A percentile compares a stretch with the other conserved stretches of the same genome.
Conservation (phyloP, 163 green algal genomes). For the Coccomyxa subellipsoidea region DNA sequence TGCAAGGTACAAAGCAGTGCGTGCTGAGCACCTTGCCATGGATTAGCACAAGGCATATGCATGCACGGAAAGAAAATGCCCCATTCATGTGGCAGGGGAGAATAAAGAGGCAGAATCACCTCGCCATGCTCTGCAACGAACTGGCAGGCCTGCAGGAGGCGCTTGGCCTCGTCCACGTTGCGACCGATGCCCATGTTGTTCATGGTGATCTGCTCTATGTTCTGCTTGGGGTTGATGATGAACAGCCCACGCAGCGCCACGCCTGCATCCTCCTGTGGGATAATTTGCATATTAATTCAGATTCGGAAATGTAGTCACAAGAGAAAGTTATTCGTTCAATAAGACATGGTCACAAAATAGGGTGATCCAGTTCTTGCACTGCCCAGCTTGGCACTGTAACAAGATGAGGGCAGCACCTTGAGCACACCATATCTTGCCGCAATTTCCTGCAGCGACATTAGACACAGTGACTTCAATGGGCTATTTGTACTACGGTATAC, state of each 20-base stretch:
- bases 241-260: conserved; percentile 55
- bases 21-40: too few species aligned
- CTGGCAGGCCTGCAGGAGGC: conserved; percentile 78
- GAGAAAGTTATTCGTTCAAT: too few species aligned
- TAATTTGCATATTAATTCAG: too few species aligned
- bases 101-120: background rate
- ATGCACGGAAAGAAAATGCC: background rate
- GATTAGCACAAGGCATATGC: background rate
- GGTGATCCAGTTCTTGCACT: too few species aligned
- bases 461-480: too few species aligned
- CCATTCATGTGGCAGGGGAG: background rate
- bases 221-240: conserved; percentile 60
- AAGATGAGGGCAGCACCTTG: conserved; percentile 20
- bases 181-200: conserved; percentile 79
- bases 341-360: too few species aligned
- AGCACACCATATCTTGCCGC: conserved; percentile 71
- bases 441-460: conserved; percentile 29
- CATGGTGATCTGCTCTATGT: conserved; percentile 64
- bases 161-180: conserved; percentile 82
- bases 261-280: conserved; percentile 46
- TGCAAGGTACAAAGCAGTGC: too few species aligned
- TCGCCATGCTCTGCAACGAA: conserved; percentile 34
- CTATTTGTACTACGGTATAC: too few species aligned
- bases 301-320: too few species aligned
- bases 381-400: too few species aligned